Evolutionary conservation across 73 alveolate species (phyloP), one percentile per base, ranked within the genome.

Genomic region (Uronychia setigera): DNA sequence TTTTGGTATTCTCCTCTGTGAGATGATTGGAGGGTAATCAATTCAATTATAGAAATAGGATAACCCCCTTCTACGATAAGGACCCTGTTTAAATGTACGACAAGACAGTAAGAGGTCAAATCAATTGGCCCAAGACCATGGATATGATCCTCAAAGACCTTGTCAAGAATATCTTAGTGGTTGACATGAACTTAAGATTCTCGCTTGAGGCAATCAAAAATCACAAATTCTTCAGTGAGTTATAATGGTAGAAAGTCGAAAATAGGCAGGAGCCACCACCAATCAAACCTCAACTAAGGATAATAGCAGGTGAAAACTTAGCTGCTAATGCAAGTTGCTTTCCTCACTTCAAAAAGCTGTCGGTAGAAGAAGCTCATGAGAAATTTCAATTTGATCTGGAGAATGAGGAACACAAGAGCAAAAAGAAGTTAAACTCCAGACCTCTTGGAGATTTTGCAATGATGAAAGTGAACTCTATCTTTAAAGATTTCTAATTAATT

Each of bases 91-190:
- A 35, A 25, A 83, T 88, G 74, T 83, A 88, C 35, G 91, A 88
- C 0, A 88, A 88, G 31, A 88, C 80, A 29, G 26, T 82, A 26
- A 75, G 77, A 34, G 58, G 34, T 0, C 58, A 58, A 29, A 88
- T 88, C 9, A 83, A 76, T 34, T 88, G 91, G 91, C 94, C 94
- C 32, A 77, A 88, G 58, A 88, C 82, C 75, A 35, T 88, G 28
- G 94, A 88, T 59, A 29, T 1, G 0, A 5, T 58, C 19, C 1
- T 92, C 0, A 79, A 77, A 85, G 91, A 93, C 80, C 19, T 93
- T 29, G 87, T 89, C 26, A 60, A 80, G 58, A 78, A 84, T 74
- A 80, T 93, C 33, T 80, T 93, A 35, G 83, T 79, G 25, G 26
- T 59, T 31, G 96, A 93, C 59, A 95, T 96, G 14, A 58, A 60